Evolutionary conservation across 352 stramenopile genomes (phyloP), one percentile per base, ranked within the genome.

Genomic region (Globisporangium spiculum): DNA sequence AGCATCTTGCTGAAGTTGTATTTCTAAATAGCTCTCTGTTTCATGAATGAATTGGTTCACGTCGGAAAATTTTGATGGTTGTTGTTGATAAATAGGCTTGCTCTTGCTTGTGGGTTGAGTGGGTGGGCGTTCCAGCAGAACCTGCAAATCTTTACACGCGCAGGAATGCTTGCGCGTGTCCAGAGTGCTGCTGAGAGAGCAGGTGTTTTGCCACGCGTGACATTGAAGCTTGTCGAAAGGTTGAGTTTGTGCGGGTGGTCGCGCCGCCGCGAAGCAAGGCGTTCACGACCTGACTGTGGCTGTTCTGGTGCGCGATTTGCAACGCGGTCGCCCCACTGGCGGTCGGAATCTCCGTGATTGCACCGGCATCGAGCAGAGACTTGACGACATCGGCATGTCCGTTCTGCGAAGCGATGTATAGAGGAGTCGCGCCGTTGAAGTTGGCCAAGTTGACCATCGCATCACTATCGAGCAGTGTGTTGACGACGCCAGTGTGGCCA

Each of bases 341-440:
- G 1, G 38, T 60, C 18, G 63, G 63, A 27, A 68, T 60, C 24
- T 53, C 36, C n/a, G 38, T 46, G 24, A 68, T 62, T 14, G 63
- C 63, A 16, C 63, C 53, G 3, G 52, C 63, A 3, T 60, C 63
- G 1, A 68, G 7, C 3, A 68, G 63, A 6, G 56, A 22, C 27
- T 69, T 63, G 41, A 63, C 57, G 32, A 60, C 55, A 8, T 36
- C 56, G 0, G 8, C 44, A 27, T 69, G 41, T n/a, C 56, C 65
- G 24, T 69, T 65, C 46, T 69, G 65, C 5, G 55, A 65, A 1
- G 65, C 65, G 46, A 69, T 57, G n/a, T 69, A 65, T 30, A 69
- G 65, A 18, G 65, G 56, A 2, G 65, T 69, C 22, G 48, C 41
- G 4, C 65, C 38, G 16, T 63, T 41, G 18, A 36, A 22, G 55